Percentiles rank a stretch among this genome's conserved stretches.
Conservation (phyloP, 2,329 filamentous ascomycete genomes). For the Ceratocystis lukuohia region DNA sequence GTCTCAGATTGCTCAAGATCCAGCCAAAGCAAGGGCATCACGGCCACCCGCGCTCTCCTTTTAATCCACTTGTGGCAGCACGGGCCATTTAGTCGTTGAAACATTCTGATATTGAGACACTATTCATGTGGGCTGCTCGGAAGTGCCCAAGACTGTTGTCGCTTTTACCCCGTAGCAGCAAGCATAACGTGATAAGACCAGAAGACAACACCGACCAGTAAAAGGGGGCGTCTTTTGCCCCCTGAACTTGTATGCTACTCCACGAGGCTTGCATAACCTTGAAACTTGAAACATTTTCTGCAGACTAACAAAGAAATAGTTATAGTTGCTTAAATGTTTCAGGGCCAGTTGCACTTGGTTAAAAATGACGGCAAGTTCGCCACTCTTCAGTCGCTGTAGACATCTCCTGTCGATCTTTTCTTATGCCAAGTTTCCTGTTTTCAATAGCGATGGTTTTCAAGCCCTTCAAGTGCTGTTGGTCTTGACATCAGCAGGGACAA, state of each 20-base stretch:
- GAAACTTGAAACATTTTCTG: background rate
- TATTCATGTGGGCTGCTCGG: background rate
- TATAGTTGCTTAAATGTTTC: background rate
- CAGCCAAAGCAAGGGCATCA: background rate
- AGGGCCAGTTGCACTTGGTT: background rate
- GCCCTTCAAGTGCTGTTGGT: background rate
- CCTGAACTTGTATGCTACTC: background rate
- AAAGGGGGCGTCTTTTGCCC: background rate
- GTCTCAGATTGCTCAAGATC: background rate
- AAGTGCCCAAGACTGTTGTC: background rate
- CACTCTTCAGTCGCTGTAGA: background rate
- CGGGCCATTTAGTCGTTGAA: background rate
- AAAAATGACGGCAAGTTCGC: background rate
- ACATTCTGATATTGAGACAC: background rate
- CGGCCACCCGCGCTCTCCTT: background rate
- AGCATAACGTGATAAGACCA: background rate
- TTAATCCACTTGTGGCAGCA: background rate
- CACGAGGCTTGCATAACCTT: background rate
- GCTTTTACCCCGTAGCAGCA: background rate
- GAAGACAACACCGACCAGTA: background rate
- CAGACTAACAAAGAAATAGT: background rate
- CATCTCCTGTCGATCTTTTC: background rate
- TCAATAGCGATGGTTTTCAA: background rate
- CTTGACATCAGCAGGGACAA: conserved; percentile 7
- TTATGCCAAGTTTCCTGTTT: background rate